A percentile compares a stretch with the other conserved stretches of the same genome.
These are phyloP conservation scores for Neltuma alba DNA, from an alignment of 306 rosid species.

Conservation along the genomic window DNA sequence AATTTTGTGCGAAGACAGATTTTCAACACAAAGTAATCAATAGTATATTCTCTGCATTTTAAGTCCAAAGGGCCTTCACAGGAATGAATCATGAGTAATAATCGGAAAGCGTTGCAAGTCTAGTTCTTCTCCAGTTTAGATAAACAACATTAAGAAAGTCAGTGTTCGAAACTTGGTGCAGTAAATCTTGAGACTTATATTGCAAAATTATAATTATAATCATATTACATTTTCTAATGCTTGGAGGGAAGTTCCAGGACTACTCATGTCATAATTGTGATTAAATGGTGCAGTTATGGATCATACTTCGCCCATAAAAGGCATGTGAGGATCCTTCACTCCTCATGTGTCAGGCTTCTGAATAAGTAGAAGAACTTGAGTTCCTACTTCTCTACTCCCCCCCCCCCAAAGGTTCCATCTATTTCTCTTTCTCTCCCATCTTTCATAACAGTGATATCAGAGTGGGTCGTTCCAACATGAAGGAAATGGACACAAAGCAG, in stretches of 20 bases:
- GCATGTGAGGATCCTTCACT: neutral
- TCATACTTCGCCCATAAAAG: neutral
- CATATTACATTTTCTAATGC: neutral
- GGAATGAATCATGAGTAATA: neutral
- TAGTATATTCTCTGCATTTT: neutral
- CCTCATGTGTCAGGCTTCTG: neutral
- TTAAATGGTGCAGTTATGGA: neutral
- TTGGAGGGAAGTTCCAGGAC: neutral
- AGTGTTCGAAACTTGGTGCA: neutral
- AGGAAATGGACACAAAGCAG: neutral
- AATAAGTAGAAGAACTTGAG: too few species aligned
- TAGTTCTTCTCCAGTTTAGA: neutral
- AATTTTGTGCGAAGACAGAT: too few species aligned
- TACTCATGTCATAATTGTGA: neutral
- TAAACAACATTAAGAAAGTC: neutral
- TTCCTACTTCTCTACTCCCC: too few species aligned
- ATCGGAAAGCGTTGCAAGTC: neutral
- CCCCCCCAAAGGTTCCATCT: too few species aligned
- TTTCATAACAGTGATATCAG: too few species aligned
- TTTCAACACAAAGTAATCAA: neutral
- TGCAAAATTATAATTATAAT: neutral
- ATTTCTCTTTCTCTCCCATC: too few species aligned
- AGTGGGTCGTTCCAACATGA: too few species aligned
- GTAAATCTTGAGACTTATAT: neutral
- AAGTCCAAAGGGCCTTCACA: neutral